Percentiles rank a stretch among this genome's conserved stretches.
Evolutionary conservation across 768 basidiomycete genomes (phyloP).

Genomic region (Nidularia sp.): DNA sequence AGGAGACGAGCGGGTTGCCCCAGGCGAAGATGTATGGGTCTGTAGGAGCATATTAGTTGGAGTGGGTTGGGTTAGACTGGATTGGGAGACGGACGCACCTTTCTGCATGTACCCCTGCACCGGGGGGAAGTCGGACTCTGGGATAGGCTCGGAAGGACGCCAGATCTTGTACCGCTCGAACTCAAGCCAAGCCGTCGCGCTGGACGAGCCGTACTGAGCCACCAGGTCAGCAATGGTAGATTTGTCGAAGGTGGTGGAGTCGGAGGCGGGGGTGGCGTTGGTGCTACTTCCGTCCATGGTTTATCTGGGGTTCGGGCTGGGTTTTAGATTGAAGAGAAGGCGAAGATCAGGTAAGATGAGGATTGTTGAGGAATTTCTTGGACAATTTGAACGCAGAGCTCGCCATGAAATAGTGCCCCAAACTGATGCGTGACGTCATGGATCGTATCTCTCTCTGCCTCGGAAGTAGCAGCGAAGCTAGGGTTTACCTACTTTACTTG

Average conservation of each 20-base stretch:
- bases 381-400: too few relatives aligned
- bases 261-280: neutral
- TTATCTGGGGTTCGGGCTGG: too few relatives aligned
- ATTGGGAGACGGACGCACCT: constrained; percentile 3
- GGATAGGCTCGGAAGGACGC: constrained; percentile 30
- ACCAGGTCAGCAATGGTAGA: constrained; percentile 45
- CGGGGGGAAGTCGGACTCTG: constrained; percentile 36
- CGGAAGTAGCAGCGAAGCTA: too few relatives aligned
- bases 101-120: constrained; percentile 58
- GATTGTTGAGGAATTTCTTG: too few relatives aligned
- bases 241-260: constrained; percentile 15
- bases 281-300: too few relatives aligned
- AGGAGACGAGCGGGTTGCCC: constrained; percentile 58
- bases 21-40: constrained; percentile 55
- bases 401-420: too few relatives aligned
- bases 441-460: too few relatives aligned
- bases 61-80: neutral
- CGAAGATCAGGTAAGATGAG: too few relatives aligned
- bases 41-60: constrained; percentile 1
- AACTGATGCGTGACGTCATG: too few relatives aligned
- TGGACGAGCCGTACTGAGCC: constrained; percentile 62
- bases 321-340: too few relatives aligned
- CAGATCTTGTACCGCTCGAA: constrained; percentile 47
- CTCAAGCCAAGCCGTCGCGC: constrained; percentile 71
- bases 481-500: too few relatives aligned